Evolutionary conservation across 2,329 filamentous ascomycete species (phyloP), one percentile per base, ranked within the genome.

Genomic region (Venturia nashicola): DNA sequence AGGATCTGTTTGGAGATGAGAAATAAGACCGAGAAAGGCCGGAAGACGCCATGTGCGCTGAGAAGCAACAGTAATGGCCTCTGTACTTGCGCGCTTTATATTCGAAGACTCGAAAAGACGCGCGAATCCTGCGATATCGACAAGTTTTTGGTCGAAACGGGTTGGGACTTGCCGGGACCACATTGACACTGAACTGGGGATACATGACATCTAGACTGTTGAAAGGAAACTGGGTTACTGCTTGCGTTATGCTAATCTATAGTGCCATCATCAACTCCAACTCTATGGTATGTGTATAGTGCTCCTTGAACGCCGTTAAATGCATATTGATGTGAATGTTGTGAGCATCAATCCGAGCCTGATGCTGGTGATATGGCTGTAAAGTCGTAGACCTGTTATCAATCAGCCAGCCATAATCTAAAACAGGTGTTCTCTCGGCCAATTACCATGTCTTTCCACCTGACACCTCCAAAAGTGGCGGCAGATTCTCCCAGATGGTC

Each of bases 371-470:
- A 57, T 18, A 12, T 11, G 27, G 32, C 16, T 36, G 51, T n/a
- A 32, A 57, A 57, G 14, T 57, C 27, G 16, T 57, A 57, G 51
- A 57, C 51, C 51, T 57, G 16, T 34, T 36, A 6, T 18, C 27
- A 36, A 57, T 36, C 18, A 57, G 51, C 36, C 18, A 57, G 51
- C 32, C 27, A 20, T 27, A n/a, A 11, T 4, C 32, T 36, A 3
- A n/a, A 14, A n/a, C 32, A n/a, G 5, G 6, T 18, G 11, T 27
- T 23, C 4, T 14, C 7, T n/a, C 4, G 27, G 44, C 44, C 14
- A 36, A 57, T 73, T 73, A 91, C 88, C 89, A 96, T 86, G 72
- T 94, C 86, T 68, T 84, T 81, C 91, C 91, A 96, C 20, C 85
- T 86, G 40, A 90, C 89, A 44, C 90, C 90, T 23, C 86, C 88